These are phyloP conservation scores for Digitaria exilis DNA, from an alignment of 202 grass and related monocot genomes.

Conservation along the genomic window DNA sequence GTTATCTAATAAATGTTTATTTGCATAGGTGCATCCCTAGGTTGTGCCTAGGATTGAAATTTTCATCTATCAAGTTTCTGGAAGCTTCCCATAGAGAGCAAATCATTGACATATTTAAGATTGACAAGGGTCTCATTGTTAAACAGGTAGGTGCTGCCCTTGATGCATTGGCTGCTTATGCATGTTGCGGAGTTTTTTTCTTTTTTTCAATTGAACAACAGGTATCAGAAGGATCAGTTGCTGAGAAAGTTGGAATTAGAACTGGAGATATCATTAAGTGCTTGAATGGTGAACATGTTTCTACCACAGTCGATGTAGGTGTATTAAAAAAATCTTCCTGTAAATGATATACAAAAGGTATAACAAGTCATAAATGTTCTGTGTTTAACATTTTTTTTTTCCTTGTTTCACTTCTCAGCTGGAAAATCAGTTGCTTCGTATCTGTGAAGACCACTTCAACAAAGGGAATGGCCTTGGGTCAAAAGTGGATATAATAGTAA, in stretches of 20 bases:
- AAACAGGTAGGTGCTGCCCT: neutral
- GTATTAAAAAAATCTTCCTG: neutral
- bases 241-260: constrained; percentile 33
- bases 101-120: neutral
- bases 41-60: constrained; percentile 10
- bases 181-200: neutral
- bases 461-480: constrained; percentile 4
- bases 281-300: neutral
- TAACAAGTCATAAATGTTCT: too few relatives aligned
- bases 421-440: neutral
- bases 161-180: neutral
- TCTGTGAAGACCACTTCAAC: neutral
- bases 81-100: neutral
- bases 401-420: neutral
- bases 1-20: neutral
- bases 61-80: constrained; percentile 7
- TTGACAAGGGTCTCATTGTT: constrained; percentile 7
- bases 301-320: constrained; percentile 17
- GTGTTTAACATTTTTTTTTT: neutral
- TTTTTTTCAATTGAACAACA: neutral
- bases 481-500: constrained; percentile 5
- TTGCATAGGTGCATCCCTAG: neutral
- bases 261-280: constrained; percentile 20
- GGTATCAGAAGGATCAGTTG: neutral
- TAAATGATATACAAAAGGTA: too few relatives aligned